phyloP scores from a whole-genome alignment of 257 asterid species.

The Primulina tabacum region DNA sequence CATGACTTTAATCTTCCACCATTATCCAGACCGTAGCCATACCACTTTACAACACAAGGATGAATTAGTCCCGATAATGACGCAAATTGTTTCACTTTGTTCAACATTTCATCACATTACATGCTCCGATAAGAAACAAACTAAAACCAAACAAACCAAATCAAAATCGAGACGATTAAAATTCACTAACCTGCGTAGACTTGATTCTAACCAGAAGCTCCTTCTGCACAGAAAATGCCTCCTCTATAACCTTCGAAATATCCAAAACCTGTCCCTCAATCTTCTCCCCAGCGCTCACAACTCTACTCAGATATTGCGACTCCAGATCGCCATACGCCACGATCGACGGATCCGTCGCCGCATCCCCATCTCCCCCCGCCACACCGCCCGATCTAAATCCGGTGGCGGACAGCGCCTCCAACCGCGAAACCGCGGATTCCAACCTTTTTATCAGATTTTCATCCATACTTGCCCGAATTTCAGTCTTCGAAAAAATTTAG shows the following conservation, averaged over 20 bases:
- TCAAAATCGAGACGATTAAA: not conserved
- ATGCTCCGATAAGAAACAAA: slow-evolving; percentile 8
- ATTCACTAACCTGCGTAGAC: slow-evolving; percentile 58
- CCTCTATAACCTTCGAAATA: slow-evolving; percentile 47
- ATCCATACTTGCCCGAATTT: slow-evolving; percentile 37
- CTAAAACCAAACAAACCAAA: not conserved
- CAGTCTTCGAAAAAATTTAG: not conserved
- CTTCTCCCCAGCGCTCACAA: slow-evolving; percentile 52
- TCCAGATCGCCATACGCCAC: slow-evolving; percentile 65
- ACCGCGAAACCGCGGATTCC: slow-evolving; percentile 78
- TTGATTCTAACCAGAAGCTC: slow-evolving; percentile 66
- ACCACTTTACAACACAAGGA: not conserved
- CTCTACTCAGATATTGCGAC: slow-evolving; percentile 48
- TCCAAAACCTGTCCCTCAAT: slow-evolving; percentile 82
- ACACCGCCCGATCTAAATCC: slow-evolving; percentile 41
- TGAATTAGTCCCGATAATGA: not conserved
- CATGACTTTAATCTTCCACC: slow-evolving; percentile 1
- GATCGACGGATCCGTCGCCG: slow-evolving; percentile 61
- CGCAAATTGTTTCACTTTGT: not conserved
- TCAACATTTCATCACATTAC: not conserved
- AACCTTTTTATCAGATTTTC: slow-evolving; percentile 65
- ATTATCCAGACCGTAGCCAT: not conserved
- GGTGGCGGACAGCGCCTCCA: slow-evolving; percentile 57
- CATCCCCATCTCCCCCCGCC: slow-evolving; percentile 36
- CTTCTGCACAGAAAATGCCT: slow-evolving; percentile 63